A percentile compares a stretch with the other conserved stretches of the same genome.
Evolutionary conservation across 2,329 filamentous ascomycete species (phyloP).

Genomic region (Didymella pomorum): DNA sequence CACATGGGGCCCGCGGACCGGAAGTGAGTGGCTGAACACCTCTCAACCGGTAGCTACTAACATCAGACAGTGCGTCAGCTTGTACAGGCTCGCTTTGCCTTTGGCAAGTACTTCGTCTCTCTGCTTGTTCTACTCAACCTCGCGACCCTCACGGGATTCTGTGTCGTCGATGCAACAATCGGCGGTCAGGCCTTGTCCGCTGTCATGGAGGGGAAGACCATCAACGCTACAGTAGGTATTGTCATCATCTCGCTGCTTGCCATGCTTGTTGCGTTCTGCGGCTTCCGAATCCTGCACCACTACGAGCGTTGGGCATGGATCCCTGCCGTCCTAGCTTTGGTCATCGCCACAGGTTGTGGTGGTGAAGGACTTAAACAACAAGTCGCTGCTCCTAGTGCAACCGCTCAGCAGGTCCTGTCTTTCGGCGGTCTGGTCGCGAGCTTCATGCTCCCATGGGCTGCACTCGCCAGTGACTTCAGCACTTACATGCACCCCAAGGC

Average conservation of each 20-base stretch:
- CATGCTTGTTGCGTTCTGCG: constrained; percentile 69
- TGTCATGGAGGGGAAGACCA: constrained; percentile 43
- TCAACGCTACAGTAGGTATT: constrained; percentile 66
- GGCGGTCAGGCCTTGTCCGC: constrained; percentile 61
- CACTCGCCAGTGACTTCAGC: constrained; percentile 66
- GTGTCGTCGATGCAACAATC: constrained; percentile 67
- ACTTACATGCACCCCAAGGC: constrained; percentile 67
- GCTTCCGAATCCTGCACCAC: constrained; percentile 63
- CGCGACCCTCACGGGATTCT: constrained; percentile 69
- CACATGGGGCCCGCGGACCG: constrained; percentile 67
- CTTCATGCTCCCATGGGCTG: constrained; percentile 70
- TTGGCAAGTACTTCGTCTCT: constrained; percentile 63
- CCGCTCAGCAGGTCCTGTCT: constrained; percentile 59
- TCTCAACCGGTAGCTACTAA: background rate
- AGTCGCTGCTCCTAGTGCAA: constrained; percentile 52
- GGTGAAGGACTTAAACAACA: constrained; percentile 61
- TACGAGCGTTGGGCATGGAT: constrained; percentile 68
- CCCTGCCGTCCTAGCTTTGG: constrained; percentile 62
- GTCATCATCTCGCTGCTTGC: constrained; percentile 66
- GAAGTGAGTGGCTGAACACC: constrained; percentile 40
- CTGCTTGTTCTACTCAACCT: constrained; percentile 70
- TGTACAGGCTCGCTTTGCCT: constrained; percentile 70
- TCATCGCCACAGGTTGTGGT: constrained; percentile 64
- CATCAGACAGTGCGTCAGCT: constrained; percentile 63
- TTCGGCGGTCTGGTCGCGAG: constrained; percentile 69